phyloP scores from a whole-genome alignment of 768 basidiomycete genomes.

The Ramaria sp. region DNA sequence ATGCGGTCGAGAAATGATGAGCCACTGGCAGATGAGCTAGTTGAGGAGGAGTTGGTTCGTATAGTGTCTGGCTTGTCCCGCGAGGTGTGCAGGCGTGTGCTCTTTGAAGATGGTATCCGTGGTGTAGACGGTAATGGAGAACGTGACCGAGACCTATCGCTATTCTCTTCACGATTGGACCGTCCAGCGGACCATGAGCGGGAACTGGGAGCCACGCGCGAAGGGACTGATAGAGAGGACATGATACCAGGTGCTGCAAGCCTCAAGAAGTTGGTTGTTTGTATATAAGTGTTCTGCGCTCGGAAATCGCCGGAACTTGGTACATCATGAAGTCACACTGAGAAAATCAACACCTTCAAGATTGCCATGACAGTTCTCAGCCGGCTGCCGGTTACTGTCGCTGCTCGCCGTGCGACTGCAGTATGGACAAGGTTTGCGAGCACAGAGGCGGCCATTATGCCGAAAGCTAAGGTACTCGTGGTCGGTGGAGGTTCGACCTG shows the following conservation, averaged over 20 bases:
- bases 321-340: neutral
- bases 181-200: conserved; percentile 27
- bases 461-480: conserved; percentile 72
- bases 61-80: neutral
- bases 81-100: conserved; percentile 9
- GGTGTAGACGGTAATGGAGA: conserved; percentile 6
- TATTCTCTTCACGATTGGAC: conserved; percentile 15
- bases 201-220: conserved; percentile 31
- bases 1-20: conserved; percentile 30
- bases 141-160: conserved; percentile 17
- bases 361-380: neutral
- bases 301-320: neutral
- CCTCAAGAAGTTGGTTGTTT: neutral
- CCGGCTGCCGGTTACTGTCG: neutral
- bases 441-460: conserved; percentile 12
- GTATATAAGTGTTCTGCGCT: neutral
- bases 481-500: conserved; percentile 66
- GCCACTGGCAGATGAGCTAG: conserved; percentile 19
- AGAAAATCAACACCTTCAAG: too few species aligned
- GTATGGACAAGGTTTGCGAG: conserved; percentile 11
- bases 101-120: conserved; percentile 2
- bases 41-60: conserved; percentile 9
- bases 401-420: neutral
- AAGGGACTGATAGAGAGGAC: conserved; percentile 6
- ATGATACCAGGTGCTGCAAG: neutral